Base-by-base conservation (phyloP, 1,139 yeast species). In the Zygoascus sp. region DNA sequence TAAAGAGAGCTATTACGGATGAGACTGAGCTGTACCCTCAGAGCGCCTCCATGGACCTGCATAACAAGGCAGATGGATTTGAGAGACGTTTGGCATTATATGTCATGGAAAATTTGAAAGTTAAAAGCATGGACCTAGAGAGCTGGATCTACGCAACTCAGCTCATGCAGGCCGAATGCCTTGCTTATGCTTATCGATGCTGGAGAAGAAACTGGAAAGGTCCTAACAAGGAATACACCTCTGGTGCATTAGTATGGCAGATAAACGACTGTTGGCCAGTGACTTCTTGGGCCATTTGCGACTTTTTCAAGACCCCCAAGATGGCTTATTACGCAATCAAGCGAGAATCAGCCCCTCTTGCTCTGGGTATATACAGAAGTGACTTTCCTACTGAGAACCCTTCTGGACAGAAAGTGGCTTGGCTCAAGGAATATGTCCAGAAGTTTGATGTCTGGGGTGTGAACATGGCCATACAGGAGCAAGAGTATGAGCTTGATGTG, bases 231-330 rank as follows among this genome's bases (percentile, higher is more conserved):
- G 58, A 72, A 45, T 62, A 65, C 45, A 55, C 58, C 35, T 73
- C 74, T 10, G 77, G 77, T 0, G 71, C 72, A 1, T 55, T 74
- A 23, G 77, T 75, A 5, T 75, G 79, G 79, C 79, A 74, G 56
- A 58, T 73, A 19, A 74, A 75, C 49, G 79, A 75, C 55, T 75
- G 79, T 55, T 74, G 77, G 76, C 79, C 79, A 2, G 73, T 66
- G 7, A 63, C 75, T 3, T 65, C 72, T 19, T 75, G 79, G 79
- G 64, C 77, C 1, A 60, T 73, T 30, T 60, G 69, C 32, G 79
- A 74, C 54, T 72, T 61, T 56, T 66, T 61, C 47, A 55, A 57
- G 22, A 58, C 65, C 13, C 76, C 76, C 7, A 75, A 75, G 57
- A 58, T 75, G 46, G 72, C 74, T 0, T 75, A 67, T 55, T 75